phyloP scores from a whole-genome alignment of 345 rosid species.

The Leavenworthia alabamica region DNA sequence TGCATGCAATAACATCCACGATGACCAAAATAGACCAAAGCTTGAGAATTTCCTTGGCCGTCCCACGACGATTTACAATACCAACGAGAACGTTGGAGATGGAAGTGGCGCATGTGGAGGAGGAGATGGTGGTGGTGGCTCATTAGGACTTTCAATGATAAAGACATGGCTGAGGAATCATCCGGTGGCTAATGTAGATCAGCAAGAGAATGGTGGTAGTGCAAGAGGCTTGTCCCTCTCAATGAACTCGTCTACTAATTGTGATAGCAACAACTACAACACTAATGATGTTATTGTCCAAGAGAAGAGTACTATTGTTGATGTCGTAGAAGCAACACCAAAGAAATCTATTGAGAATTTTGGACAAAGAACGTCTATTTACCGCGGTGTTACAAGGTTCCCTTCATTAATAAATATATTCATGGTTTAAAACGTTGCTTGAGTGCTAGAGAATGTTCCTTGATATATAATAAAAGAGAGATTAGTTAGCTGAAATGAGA shows the following conservation, averaged over 20 bases:
- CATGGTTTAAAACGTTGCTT: background rate
- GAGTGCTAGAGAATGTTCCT: slow-evolving; percentile 7
- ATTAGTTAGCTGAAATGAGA: background rate
- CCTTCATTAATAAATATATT: background rate
- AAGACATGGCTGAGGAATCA: slow-evolving; percentile 78
- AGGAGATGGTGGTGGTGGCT: slow-evolving; percentile 15
- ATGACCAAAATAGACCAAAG: slow-evolving; percentile 48
- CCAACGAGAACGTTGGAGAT: slow-evolving; percentile 19
- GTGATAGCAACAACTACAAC: slow-evolving; percentile 18
- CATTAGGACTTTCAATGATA: slow-evolving; percentile 73
- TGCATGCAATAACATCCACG: slow-evolving; percentile 37
- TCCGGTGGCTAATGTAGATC: slow-evolving; percentile 34
- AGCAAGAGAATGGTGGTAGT: slow-evolving; percentile 24
- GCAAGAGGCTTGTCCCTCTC: slow-evolving; percentile 62
- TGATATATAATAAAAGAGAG: background rate
- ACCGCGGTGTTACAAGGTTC: slow-evolving; percentile 92
- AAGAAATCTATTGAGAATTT: slow-evolving; percentile 70
- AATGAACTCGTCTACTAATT: slow-evolving; percentile 38
- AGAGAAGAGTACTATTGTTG: slow-evolving; percentile 24
- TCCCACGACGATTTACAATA: slow-evolving; percentile 30
- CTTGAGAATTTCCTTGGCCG: slow-evolving; percentile 77
- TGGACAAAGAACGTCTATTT: slow-evolving; percentile 91
- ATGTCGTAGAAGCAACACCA: slow-evolving; percentile 38
- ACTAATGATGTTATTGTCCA: slow-evolving; percentile 22
- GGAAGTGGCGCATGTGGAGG: slow-evolving; percentile 2